Evolutionary conservation across 1,139 yeast species (phyloP), one percentile per base, ranked within the genome.

Genomic region (Saccharomyces hybrid): DNA sequence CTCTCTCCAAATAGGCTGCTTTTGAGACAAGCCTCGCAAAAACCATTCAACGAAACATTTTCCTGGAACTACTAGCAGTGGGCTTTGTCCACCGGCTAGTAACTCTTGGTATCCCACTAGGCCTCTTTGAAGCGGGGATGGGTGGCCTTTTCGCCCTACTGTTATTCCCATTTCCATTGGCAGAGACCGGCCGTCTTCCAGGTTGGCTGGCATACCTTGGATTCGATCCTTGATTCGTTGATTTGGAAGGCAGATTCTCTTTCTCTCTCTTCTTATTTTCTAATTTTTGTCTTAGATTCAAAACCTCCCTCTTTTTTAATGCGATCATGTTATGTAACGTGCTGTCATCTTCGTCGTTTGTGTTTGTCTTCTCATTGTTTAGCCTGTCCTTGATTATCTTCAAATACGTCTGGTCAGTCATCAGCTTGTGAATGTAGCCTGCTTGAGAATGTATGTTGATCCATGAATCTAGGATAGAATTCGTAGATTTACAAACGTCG

Each of bases 371-470:
- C 46, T 41, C 38, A 48, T 41, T 34, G 44, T 51, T 8, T 26
- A 52, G 50, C 29, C 54, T 55, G 5, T 53, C 55, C 16, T 57
- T 56, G 13, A 60, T 51, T 44, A 58, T 56, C 38, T 58, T 54
- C 25, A 64, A 47, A 47, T 63, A 64, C 13, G 53, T 51, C 8
- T 58, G 54, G 29, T 63, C 60, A 27, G 55, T 58, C 70, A 67
- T 66, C 26, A 68, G 48, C n/a, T 61, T 57, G 46, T 66, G 57
- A 9, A 66, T 57, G 46, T 66, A 64, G 16, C 68, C 66, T 7
- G 71, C 70, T 50, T 67, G 69, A 6, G 70, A 65, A 51, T 67
- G 70, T 38, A 68, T 66, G 48, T 59, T 56, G 29, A 67, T 63
- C 68, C 70, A 68, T 7, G 65, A 59, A 53, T 68, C 71, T 28